Evolutionary conservation across 139 green algal species (phyloP).

Genomic region (Nannochloris sp.): DNA sequence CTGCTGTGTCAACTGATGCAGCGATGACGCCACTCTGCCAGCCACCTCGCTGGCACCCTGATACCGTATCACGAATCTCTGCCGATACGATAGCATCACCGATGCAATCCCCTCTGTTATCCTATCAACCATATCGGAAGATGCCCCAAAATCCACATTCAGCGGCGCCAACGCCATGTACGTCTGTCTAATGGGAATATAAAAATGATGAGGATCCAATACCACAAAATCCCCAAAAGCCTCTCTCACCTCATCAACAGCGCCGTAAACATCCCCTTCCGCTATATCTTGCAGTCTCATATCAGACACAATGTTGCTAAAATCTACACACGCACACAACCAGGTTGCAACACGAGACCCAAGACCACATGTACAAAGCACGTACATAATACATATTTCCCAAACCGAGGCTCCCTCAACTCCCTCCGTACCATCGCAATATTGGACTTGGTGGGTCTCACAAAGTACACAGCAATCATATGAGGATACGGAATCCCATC

Average conservation of each 20-base stretch:
- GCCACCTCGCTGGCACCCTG: constrained; percentile 59
- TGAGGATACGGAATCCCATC: constrained; percentile 56
- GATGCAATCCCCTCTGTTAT: constrained; percentile 73
- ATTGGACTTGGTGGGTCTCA: constrained; percentile 84
- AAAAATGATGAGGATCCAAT: constrained; percentile 75
- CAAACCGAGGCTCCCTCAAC: constrained; percentile 75
- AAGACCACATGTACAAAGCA: constrained; percentile 5
- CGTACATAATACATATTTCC: constrained; percentile 80
- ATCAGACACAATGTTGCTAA: constrained; percentile 82
- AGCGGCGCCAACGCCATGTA: constrained; percentile 33
- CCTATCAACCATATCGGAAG: constrained; percentile 33
- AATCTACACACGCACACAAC: constrained; percentile 38
- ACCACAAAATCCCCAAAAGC: constrained; percentile 81
- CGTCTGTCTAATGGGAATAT: constrained; percentile 43
- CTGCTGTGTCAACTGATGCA: constrained; percentile 52
- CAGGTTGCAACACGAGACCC: not conserved
- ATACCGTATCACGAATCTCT: constrained; percentile 73
- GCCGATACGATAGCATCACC: constrained; percentile 64
- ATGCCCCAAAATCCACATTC: constrained; percentile 41
- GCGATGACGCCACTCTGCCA: constrained; percentile 53
- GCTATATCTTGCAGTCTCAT: constrained; percentile 90
- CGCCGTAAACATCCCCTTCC: constrained; percentile 72
- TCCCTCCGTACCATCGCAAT: constrained; percentile 70
- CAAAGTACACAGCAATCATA: constrained; percentile 84
- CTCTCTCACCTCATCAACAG: constrained; percentile 80